Conservation (phyloP, 257 asterid genomes). For the Parsonsia alboflavescens region DNA sequence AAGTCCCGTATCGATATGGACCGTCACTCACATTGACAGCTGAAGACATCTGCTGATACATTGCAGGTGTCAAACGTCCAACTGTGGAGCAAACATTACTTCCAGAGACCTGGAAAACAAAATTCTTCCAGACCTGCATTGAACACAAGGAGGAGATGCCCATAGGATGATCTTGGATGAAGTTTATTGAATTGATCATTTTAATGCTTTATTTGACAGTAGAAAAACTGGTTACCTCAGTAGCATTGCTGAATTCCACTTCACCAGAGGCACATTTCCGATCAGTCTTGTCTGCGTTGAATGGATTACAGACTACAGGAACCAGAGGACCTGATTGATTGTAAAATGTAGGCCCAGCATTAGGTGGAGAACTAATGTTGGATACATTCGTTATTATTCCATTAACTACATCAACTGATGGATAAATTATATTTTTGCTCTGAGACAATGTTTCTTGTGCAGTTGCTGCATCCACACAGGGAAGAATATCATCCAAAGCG, state of each 20-base stretch:
- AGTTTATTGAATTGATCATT: background rate
- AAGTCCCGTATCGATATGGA: slow-evolving; percentile 61
- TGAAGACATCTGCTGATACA: slow-evolving; percentile 62
- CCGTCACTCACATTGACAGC: slow-evolving; percentile 73
- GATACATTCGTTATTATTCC: slow-evolving; percentile 54
- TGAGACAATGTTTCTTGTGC: slow-evolving; percentile 60
- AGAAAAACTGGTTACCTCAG: slow-evolving; percentile 38
- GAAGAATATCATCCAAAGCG: slow-evolving; percentile 71
- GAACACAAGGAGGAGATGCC: background rate
- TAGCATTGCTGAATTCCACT: slow-evolving; percentile 55
- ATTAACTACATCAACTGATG: slow-evolving; percentile 56
- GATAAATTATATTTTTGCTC: slow-evolving; percentile 76
- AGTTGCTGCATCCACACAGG: slow-evolving; percentile 70
- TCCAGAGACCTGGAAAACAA: slow-evolving; percentile 58
- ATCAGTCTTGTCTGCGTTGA: slow-evolving; percentile 52
- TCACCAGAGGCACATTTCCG: slow-evolving; percentile 61
- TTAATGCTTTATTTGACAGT: background rate
- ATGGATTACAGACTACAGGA: slow-evolving; percentile 90
- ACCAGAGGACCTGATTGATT: slow-evolving; percentile 95
- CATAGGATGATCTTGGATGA: background rate
- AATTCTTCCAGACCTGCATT: slow-evolving; percentile 72
- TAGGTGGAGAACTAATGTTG: slow-evolving; percentile 45
- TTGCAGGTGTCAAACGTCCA: slow-evolving; percentile 74
- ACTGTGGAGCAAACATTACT: slow-evolving; percentile 52
- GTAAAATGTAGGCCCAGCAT: slow-evolving; percentile 43